Evolutionary conservation across 2,329 filamentous ascomycete species (phyloP), one percentile per base, ranked within the genome.

Genomic region (Plectosphaerella cucumerina): DNA sequence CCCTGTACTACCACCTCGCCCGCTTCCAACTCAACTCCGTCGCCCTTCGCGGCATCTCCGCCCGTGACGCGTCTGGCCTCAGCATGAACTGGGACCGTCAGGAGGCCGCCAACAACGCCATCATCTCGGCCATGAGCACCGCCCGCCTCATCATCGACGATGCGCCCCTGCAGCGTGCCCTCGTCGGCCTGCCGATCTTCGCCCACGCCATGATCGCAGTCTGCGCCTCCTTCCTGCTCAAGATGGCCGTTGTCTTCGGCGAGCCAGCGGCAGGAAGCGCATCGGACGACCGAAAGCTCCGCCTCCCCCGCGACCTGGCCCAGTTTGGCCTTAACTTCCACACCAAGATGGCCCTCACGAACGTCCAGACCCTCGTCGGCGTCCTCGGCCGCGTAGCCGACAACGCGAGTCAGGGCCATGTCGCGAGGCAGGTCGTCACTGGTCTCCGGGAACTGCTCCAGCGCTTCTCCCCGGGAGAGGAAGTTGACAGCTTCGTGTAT

Each of bases 191-290:
- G 12, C 68, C 67, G 1, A 54, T 69, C 8, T 70, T 66, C 49
- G 56, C 65, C 10, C 64, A 69, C 49, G 68, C 64, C 33, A 69
- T 69, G 66, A 65, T 69, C 34, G 62, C 65, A 5, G 68, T 65
- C 50, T 61, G 64, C 5, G 58, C 61, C 2, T 65, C 68, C 1
- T 70, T 70, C 51, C 58, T 70, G 6, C 60, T 70, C 51, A 70
- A 70, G 49, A 63, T 68, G 5, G 58, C 61, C 10, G 56, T 58
- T 12, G 56, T 53, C 1, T 58, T 54, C 41, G 56, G 53, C 21
- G 47, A 53, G 46, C 42, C 49, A 8, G 41, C 23, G 10, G 31
- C 42, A 11, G 45, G 21, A 18, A 22, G 35, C n/a, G 43, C 34
- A 21, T 10, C 26, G 12, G 17, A 18, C n/a, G 39, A 37, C 8